Base-by-base conservation (phyloP, 208 protist genomes). In the Endotrypanum monterogeii region DNA sequence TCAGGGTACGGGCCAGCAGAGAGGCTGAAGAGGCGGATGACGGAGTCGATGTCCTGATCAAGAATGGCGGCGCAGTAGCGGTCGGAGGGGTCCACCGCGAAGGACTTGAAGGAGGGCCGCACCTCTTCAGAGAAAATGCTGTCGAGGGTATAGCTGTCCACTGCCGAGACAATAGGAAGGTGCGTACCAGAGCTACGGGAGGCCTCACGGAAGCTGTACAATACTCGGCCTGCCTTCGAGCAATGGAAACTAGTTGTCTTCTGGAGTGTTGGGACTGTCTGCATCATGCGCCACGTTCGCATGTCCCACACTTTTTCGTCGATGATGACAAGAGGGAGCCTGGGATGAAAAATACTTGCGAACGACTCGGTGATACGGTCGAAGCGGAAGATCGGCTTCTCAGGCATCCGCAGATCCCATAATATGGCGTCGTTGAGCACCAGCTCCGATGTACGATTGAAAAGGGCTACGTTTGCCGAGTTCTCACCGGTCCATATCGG, bases 301-400 rank as follows among this genome's bases (percentile, higher is more conserved):
- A 97, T 80, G 73, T 97, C 93, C 91, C 93, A 97, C 44, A 97
- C 85, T 62, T 87, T 86, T 61, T 97, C 88, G 69, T 97, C 93
- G 54, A 97, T 90, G 41, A 97, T 80, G 41, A 95, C 88, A 61
- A 92, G 78, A 54, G 76, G 83, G 52, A 90, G 83, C 23, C 63
- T 86, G 28, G 93, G 93, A 74, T 97, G 93, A 78, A 95, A 97
- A 37, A 69, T 70, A 66, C 87, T 93, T 54, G 87, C 86, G 74
- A 94, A 94, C 0, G 87, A 91, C 67, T 94, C 86, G 3, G 90
- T 94, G 73, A 97, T 91, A 61, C 90, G 85, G 71, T 97, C 93
- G 76, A 97, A 97, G 56, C 90, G 85, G 67, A 89, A 92, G 66
- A 95, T 80, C 16, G 93, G 90, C 56, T 84, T 85, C 35, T 90